Conservation (phyloP, 768 basidiomycete species). For the Paxillus rubicundulus region DNA sequence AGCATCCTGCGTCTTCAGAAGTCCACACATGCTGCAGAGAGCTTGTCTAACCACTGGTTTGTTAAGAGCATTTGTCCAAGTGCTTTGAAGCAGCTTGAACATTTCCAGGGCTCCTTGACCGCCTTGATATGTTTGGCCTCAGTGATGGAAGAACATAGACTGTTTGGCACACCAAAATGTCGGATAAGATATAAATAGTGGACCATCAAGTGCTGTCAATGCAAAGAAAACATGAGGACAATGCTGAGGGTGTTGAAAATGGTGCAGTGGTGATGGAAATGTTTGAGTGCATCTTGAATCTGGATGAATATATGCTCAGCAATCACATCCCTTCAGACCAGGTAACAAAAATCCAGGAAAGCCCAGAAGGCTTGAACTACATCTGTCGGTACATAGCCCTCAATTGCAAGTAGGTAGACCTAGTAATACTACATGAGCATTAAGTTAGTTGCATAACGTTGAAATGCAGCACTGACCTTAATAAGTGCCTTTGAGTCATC, state of each 20-base stretch:
- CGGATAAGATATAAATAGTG: slow-evolving; percentile 26
- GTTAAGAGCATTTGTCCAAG: slow-evolving; percentile 30
- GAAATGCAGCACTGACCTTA: slow-evolving; percentile 24
- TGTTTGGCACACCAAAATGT: slow-evolving; percentile 32
- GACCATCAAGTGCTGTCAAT: slow-evolving; percentile 30
- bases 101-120: slow-evolving; percentile 33
- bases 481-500: slow-evolving; percentile 38
- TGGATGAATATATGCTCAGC: slow-evolving; percentile 14
- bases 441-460: no score
- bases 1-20: slow-evolving; percentile 24
- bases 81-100: slow-evolving; percentile 20
- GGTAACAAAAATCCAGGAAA: slow-evolving; percentile 34
- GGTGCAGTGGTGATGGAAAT: slow-evolving; percentile 5
- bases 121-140: slow-evolving; percentile 36
- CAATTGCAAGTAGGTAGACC: slow-evolving; percentile 30
- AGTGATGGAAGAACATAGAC: slow-evolving; percentile 36
- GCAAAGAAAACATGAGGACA: slow-evolving; percentile 23
- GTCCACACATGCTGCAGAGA: slow-evolving; percentile 16
- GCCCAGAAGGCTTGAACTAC: slow-evolving; percentile 17
- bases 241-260: no score
- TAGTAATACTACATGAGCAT: slow-evolving; percentile 1
- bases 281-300: slow-evolving; percentile 14
- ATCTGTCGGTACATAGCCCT: slow-evolving; percentile 16
- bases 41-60: slow-evolving; percentile 29
- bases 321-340: slow-evolving; percentile 18